Evolutionary conservation across 345 rosid species (phyloP), one percentile per base, ranked within the genome.

Genomic region (Salix arbutifolia): DNA sequence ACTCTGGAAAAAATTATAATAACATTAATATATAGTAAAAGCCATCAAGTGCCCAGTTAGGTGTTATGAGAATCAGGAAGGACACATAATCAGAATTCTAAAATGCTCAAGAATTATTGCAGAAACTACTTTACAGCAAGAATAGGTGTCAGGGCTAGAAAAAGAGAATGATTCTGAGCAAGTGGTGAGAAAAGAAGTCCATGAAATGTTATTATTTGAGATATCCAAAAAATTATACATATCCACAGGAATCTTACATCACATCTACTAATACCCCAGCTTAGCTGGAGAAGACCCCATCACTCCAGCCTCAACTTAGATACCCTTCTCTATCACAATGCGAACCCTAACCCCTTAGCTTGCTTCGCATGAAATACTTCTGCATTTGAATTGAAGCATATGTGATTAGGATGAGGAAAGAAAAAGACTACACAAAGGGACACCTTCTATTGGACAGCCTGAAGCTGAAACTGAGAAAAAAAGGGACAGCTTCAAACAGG

Each of bases 161-260:
- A 76, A 76, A 81, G 77, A 69, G 84, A 77, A 84, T 74, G 84
- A 84, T 83, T 83, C 88, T 82, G 44, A 74, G 69, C 82, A 74
- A 84, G 86, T 84, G 86, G 84, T 70, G 72, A 70, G 67, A 69
- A 76, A 82, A 65, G 60, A 82, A 78, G 62, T 71, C 76, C 58
- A 70, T 26, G 21, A 31, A 64, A 65, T 76, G 74, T 72, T 76
- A 64, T 73, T 72, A 74, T 74, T 73, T 56, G 50, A 71, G 67
- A 80, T 75, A 52, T 70, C 77, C 76, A 62, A 73, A 80, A 11
- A 72, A 23, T 40, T 46, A 80, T 80, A 67, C 73, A 84, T 67
- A 80, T 80, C 84, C 73, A 67, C 76, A 79, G 80, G 87, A 85
- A 86, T 85, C 86, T 85, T 82, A 78, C 77, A 75, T 80, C 84